Evolutionary conservation across 257 asterid genomes (phyloP).

Genomic region (Solanum habrochaites): DNA sequence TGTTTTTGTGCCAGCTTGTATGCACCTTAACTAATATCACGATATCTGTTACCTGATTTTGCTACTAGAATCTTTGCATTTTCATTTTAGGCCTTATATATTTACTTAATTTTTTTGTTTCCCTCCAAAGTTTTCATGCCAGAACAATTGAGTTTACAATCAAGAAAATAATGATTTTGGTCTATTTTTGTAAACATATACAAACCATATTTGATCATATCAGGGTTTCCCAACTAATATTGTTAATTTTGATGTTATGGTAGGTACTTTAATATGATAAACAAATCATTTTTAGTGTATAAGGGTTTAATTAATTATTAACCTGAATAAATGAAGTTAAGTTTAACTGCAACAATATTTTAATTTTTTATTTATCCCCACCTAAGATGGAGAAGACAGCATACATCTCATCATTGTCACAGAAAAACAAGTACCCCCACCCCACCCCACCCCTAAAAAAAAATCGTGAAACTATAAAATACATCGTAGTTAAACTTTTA

Average conservation of each 20-base stretch:
- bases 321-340: background rate
- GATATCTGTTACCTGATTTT: background rate
- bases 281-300: background rate
- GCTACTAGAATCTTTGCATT: background rate
- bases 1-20: no score
- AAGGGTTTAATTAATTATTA: background rate
- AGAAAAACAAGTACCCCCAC: no score
- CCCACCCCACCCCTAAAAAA: no score
- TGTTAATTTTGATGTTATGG: background rate
- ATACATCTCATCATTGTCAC: background rate
- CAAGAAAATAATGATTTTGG: background rate
- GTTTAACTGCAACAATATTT: background rate
- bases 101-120: background rate
- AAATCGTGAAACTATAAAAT: no score
- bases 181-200: background rate
- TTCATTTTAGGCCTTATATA: background rate
- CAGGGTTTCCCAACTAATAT: background rate
- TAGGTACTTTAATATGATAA: background rate
- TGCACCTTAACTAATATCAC: background rate
- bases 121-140: background rate
- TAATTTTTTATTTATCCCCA: background rate
- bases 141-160: background rate
- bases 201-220: background rate
- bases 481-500: rapidly evolving
- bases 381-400: background rate